Conservation (phyloP, 805 yeast species). For the Candida easanensis region DNA sequence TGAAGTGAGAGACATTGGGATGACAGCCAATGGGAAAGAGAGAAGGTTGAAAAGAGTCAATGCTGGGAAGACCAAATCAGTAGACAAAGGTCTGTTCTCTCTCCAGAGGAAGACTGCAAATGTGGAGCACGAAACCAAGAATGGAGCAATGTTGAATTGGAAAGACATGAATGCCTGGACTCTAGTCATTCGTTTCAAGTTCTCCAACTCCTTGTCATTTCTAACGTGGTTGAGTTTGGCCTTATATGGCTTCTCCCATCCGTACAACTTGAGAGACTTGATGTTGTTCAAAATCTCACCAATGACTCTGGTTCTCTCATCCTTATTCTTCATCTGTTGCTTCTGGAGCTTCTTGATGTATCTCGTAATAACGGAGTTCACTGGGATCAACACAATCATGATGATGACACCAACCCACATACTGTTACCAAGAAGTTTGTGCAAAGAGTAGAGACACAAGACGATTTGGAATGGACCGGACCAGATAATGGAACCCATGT, state of each 20-base stretch:
- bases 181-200: constrained; percentile 69
- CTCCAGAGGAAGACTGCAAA: constrained; percentile 74
- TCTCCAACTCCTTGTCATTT: constrained; percentile 80
- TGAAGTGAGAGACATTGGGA: constrained; percentile 86
- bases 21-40: constrained; percentile 85
- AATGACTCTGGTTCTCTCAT: constrained; percentile 85
- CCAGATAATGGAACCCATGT: constrained; percentile 79
- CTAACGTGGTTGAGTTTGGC: constrained; percentile 75
- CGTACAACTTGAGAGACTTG: constrained; percentile 88
- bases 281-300: constrained; percentile 88
- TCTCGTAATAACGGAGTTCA: constrained; percentile 68
- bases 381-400: constrained; percentile 74
- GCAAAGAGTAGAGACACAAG: constrained; percentile 70
- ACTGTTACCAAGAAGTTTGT: constrained; percentile 74
- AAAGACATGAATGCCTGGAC: constrained; percentile 69
- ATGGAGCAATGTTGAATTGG: constrained; percentile 85
- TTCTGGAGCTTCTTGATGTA: constrained; percentile 73
- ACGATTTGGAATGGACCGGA: constrained; percentile 89
- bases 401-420: constrained; percentile 95
- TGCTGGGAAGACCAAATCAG: constrained; percentile 92
- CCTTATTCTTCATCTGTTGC: constrained; percentile 85
- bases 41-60: constrained; percentile 83
- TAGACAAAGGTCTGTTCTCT: constrained; percentile 63
- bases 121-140: constrained; percentile 83
- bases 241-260: constrained; percentile 91